Percentiles rank a stretch among this genome's conserved stretches.
phyloP scores from a whole-genome alignment of 1,139 yeast species.

The Geotrichum candidum region DNA sequence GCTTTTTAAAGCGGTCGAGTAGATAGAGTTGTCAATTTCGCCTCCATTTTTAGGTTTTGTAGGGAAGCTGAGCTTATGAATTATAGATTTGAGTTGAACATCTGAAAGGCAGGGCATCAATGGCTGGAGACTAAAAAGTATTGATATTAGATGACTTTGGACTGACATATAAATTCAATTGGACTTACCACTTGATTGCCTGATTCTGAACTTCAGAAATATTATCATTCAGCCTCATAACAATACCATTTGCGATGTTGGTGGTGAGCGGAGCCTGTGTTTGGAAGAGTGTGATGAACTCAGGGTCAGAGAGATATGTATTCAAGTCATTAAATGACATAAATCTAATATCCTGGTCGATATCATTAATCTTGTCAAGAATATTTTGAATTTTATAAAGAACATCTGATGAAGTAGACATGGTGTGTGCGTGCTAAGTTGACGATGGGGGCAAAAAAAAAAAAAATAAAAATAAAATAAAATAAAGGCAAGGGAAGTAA shows the following conservation, averaged over 20 bases:
- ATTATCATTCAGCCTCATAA: constrained; percentile 53
- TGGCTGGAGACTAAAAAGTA: constrained; percentile 16
- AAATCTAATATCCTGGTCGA: constrained; percentile 78
- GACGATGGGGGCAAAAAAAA: neutral
- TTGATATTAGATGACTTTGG: neutral
- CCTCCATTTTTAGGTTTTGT: constrained; percentile 37
- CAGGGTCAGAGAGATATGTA: constrained; percentile 39
- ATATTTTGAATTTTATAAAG: constrained; percentile 8
- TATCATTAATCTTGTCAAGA: constrained; percentile 29
- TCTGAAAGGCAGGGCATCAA: constrained; percentile 10
- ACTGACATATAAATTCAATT: neutral
- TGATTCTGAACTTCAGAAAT: constrained; percentile 76
- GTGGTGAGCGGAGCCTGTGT: constrained; percentile 33
- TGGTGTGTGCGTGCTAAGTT: neutral
- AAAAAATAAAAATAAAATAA: too few relatives aligned
- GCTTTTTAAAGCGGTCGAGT: constrained; percentile 65
- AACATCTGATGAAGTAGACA: neutral
- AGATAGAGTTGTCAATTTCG: constrained; percentile 44
- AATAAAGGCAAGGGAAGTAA: neutral
- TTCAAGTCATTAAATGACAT: constrained; percentile 81
- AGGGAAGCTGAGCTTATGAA: constrained; percentile 5
- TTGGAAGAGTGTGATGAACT: constrained; percentile 22
- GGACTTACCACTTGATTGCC: constrained; percentile 53
- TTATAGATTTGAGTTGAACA: constrained; percentile 3
- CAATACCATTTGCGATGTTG: constrained; percentile 36